Conservation (phyloP, 2,329 filamentous ascomycete species). For the Sarocladiaceae sp. region DNA sequence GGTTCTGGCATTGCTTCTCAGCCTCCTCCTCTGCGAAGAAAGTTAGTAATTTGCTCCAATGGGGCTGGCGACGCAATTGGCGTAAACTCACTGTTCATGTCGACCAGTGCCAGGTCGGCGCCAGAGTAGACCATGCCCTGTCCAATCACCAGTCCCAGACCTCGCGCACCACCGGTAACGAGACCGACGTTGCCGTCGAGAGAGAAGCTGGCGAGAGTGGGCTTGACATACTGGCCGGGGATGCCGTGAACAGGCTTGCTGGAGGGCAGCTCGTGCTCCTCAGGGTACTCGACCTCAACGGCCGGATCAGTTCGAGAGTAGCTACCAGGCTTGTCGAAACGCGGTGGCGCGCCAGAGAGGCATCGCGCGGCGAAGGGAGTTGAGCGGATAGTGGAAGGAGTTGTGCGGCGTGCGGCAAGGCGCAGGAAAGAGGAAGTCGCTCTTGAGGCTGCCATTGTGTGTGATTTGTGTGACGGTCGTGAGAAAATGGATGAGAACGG, state of each 20-base stretch:
- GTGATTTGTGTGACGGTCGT: slow-evolving; percentile 7
- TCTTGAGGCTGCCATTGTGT: slow-evolving; percentile 16
- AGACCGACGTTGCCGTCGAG: slow-evolving; percentile 77
- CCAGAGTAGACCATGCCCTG: slow-evolving; percentile 86
- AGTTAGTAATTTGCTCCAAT: not conserved
- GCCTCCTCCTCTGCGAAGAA: slow-evolving; percentile 67
- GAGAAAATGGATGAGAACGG: not conserved
- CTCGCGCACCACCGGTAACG: slow-evolving; percentile 85
- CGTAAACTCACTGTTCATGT: slow-evolving; percentile 67
- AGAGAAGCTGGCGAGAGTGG: slow-evolving; percentile 79
- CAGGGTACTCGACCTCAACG: slow-evolving; percentile 73
- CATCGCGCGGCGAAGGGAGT: slow-evolving; percentile 18
- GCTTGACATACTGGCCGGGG: slow-evolving; percentile 75
- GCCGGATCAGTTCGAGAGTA: slow-evolving; percentile 75
- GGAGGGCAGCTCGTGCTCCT: slow-evolving; percentile 64
- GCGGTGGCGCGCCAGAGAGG: slow-evolving; percentile 26
- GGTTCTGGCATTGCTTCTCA: slow-evolving; percentile 63
- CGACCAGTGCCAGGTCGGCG: slow-evolving; percentile 83
- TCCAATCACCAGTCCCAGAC: slow-evolving; percentile 85
- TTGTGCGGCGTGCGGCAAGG: slow-evolving; percentile 20
- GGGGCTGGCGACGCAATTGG: not conserved
- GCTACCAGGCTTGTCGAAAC: slow-evolving; percentile 47
- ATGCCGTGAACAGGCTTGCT: slow-evolving; percentile 66
- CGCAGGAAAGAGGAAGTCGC: slow-evolving; percentile 20
- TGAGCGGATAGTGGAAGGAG: slow-evolving; percentile 11